Conservation (phyloP, 148 eudicot genomes). For the Rhododendron vialii region DNA sequence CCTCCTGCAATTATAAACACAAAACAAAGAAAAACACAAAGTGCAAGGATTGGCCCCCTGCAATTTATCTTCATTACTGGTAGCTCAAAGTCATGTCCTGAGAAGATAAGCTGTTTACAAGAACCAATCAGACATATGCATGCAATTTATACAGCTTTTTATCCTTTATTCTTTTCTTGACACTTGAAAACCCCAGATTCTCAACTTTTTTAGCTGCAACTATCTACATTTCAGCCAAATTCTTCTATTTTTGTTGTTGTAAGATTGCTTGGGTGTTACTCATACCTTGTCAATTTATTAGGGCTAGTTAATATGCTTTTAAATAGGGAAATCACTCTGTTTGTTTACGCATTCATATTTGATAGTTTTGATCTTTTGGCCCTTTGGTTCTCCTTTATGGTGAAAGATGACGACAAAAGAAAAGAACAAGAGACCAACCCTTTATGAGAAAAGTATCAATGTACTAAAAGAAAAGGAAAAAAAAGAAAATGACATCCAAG, state of each 20-base stretch:
- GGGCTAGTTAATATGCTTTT: slow-evolving; percentile 9
- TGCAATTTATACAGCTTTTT: slow-evolving; percentile 10
- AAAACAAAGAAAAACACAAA: slow-evolving; percentile 17
- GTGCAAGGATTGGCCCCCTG: not conserved
- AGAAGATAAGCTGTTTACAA: not conserved
- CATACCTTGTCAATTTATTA: slow-evolving; percentile 15
- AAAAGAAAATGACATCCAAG: not conserved
- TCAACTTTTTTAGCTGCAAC: not conserved
- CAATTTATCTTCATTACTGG: slow-evolving; percentile 11
- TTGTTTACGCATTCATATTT: not conserved
- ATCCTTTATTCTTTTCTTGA: slow-evolving; percentile 31
- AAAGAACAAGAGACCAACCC: slow-evolving; percentile 1
- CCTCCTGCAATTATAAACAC: slow-evolving; percentile 12
- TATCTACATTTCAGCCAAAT: not conserved
- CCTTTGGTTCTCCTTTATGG: slow-evolving; percentile 2
- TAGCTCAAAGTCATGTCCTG: not conserved
- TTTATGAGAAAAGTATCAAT: not conserved
- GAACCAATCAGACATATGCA: not conserved
- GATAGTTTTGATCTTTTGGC: not conserved
- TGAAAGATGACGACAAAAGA: not conserved
- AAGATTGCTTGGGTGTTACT: slow-evolving; percentile 19
- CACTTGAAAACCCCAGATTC: slow-evolving; percentile 19
- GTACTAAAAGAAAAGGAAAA: not conserved
- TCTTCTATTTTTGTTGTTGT: not conserved
- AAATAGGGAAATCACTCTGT: slow-evolving; percentile 10